Conservation (phyloP, 1,284 basidiomycete species). For the Somion occarium region DNA sequence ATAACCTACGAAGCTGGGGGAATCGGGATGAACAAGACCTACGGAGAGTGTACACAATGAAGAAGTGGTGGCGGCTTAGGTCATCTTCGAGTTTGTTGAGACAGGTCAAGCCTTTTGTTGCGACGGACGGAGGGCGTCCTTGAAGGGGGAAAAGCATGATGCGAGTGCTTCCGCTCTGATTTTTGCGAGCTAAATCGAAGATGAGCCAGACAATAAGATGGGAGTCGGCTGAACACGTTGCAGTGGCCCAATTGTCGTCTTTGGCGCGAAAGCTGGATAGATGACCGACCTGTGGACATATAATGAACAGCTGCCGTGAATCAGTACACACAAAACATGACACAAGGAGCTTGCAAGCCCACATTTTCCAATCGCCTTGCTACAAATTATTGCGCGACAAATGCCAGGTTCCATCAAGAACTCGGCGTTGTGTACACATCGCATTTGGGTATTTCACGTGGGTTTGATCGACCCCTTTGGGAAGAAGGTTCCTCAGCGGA, state of each 20-base stretch:
- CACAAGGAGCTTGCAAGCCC: neutral
- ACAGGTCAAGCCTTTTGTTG: neutral
- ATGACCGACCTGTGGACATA: neutral
- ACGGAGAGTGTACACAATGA: neutral
- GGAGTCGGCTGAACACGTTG: slow-evolving; percentile 1
- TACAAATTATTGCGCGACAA: neutral
- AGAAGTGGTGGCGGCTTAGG: neutral
- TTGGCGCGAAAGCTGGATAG: neutral
- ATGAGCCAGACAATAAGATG: neutral
- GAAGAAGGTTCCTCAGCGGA: neutral
- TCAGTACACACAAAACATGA: neutral
- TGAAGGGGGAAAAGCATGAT: neutral
- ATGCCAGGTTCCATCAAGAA: neutral
- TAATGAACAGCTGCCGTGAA: neutral
- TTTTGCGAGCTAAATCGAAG: neutral
- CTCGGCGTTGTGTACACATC: neutral
- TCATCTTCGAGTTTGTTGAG: neutral
- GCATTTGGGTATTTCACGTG: neutral
- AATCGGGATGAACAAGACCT: neutral
- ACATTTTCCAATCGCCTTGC: neutral
- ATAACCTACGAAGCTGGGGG: neutral
- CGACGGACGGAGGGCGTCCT: neutral
- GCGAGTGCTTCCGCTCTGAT: neutral
- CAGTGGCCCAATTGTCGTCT: neutral
- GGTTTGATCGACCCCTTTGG: neutral